Evolutionary conservation across 73 alveolate species (phyloP).

Genomic region (Tetrahymena elliotti): DNA sequence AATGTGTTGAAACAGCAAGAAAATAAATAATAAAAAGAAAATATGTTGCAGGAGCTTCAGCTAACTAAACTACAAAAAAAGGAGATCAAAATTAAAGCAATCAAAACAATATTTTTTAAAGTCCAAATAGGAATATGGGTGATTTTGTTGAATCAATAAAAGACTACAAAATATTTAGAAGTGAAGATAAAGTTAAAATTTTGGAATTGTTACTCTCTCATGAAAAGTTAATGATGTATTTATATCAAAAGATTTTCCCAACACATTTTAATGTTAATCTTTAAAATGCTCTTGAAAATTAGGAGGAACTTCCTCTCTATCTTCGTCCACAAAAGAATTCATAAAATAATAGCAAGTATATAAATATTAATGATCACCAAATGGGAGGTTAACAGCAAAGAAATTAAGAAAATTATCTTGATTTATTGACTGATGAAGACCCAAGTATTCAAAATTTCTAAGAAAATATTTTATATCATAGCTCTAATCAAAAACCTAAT

Average conservation of each 20-base stretch:
- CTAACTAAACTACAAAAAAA: neutral
- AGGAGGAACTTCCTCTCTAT: neutral
- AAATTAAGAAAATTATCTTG: neutral
- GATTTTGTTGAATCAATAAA: neutral
- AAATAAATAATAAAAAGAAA: constrained; percentile 68
- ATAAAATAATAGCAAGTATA: neutral
- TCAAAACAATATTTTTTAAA: neutral
- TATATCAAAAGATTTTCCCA: constrained; percentile 57
- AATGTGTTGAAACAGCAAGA: constrained; percentile 82
- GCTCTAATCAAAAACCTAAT: neutral
- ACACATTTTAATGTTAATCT: constrained; percentile 10
- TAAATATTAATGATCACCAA: neutral
- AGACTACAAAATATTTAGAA: constrained; percentile 7
- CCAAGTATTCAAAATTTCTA: neutral
- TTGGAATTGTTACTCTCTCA: constrained; percentile 44
- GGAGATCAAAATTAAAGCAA: neutral
- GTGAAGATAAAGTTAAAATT: constrained; percentile 42
- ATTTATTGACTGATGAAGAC: neutral
- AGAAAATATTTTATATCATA: neutral
- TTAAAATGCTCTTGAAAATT: neutral
- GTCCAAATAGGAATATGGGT: neutral
- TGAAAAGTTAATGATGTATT: constrained; percentile 45
- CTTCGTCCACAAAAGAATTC: neutral
- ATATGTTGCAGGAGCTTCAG: neutral
- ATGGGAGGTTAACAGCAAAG: neutral